A percentile compares a stretch with the other conserved stretches of the same genome.
phyloP scores from a whole-genome alignment of 106 monocot species.

The Agapanthus africanus region DNA sequence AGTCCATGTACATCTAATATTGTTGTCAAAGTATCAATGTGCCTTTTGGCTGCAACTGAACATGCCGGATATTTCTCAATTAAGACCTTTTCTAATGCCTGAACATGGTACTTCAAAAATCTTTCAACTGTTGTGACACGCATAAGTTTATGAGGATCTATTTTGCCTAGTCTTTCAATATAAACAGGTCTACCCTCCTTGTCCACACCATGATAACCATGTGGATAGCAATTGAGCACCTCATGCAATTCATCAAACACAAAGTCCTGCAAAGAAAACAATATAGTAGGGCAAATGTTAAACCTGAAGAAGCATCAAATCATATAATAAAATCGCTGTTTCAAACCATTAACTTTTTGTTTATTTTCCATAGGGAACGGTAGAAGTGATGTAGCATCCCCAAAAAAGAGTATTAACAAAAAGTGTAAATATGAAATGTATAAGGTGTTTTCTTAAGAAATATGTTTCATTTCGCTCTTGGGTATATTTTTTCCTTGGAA shows the following conservation, averaged over 20 bases:
- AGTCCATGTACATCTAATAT: conserved; percentile 67
- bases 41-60: conserved; percentile 50
- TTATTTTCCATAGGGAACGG: no score
- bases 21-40: conserved; percentile 63
- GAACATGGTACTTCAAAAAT: conserved; percentile 86
- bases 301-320: no score
- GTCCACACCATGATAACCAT: conserved; percentile 87
- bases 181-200: conserved; percentile 80
- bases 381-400: no score
- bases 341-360: no score
- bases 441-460: no score
- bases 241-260: conserved; percentile 57
- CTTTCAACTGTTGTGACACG: conserved; percentile 65
- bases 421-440: no score
- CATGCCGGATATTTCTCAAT: conserved; percentile 74
- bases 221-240: conserved; percentile 67
- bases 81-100: conserved; percentile 53
- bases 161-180: conserved; percentile 77
- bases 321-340: no score
- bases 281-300: no score
- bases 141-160: conserved; percentile 70
- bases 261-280: conserved; percentile 80
- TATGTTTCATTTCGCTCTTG: no score
- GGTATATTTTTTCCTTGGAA: no score
- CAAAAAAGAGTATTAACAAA: no score